These are phyloP conservation scores for Rhizopus sp. DNA, from an alignment of 371 early-diverging fungal species.

Conservation along the genomic window DNA sequence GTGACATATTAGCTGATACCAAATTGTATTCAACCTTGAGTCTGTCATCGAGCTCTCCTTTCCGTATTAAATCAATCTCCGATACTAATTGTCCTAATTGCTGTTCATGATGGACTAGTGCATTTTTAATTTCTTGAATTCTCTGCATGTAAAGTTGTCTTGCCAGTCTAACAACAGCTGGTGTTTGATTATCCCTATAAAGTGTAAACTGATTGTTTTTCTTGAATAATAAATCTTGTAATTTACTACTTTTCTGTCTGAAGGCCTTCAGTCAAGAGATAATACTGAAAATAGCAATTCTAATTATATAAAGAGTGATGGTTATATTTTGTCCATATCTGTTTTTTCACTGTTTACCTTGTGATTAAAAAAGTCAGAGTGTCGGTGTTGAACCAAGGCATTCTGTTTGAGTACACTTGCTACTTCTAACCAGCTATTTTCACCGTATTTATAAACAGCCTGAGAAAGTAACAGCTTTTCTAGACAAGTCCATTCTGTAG, in stretches of 20 bases:
- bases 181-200: slow-evolving; percentile 25
- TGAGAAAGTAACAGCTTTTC: slow-evolving; percentile 74
- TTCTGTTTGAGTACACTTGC: slow-evolving; percentile 63
- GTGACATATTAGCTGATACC: not conserved
- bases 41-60: slow-evolving; percentile 60
- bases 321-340: not conserved
- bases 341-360: slow-evolving; percentile 35
- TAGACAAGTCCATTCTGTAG: slow-evolving; percentile 58
- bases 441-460: slow-evolving; percentile 72
- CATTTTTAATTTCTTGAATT: slow-evolving; percentile 57
- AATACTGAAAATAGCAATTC: slow-evolving; percentile 51
- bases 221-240: slow-evolving; percentile 4
- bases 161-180: slow-evolving; percentile 60
- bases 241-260: slow-evolving; percentile 42
- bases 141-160: slow-evolving; percentile 60
- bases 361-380: slow-evolving; percentile 58
- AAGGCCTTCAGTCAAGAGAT: slow-evolving; percentile 36
- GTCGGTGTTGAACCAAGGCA: slow-evolving; percentile 46
- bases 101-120: slow-evolving; percentile 51
- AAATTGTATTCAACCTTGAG: slow-evolving; percentile 13
- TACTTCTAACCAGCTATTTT: slow-evolving; percentile 69
- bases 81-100: slow-evolving; percentile 47
- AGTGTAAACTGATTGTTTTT: slow-evolving; percentile 3
- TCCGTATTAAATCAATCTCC: slow-evolving; percentile 61
- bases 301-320: slow-evolving; percentile 16